Evolutionary conservation across 139 green algal genomes (phyloP).

Genomic region (Coelastrella sp.): DNA sequence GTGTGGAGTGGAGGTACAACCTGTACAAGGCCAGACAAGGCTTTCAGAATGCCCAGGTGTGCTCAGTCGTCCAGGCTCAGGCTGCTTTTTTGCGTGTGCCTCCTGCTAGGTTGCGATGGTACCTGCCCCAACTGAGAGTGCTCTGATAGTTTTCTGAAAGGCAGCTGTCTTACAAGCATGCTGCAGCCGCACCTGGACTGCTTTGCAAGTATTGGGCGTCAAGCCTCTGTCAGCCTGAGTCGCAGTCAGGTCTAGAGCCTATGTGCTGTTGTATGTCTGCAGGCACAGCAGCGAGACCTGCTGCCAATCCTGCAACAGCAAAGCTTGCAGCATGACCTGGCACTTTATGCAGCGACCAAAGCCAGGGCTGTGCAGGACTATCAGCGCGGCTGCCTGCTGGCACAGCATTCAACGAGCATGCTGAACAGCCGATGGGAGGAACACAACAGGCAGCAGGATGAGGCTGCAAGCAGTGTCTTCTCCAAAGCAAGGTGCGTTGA

Average conservation of each 20-base stretch:
- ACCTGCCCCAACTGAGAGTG: no score
- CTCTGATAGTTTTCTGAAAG: no score
- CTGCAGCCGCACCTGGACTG: no score
- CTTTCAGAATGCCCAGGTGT: no score
- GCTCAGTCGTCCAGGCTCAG: no score
- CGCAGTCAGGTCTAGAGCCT: no score
- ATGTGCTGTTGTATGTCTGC: no score
- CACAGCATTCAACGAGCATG: neutral
- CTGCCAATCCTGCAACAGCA: neutral
- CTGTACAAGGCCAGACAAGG: no score
- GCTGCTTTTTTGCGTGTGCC: no score
- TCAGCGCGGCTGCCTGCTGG: neutral
- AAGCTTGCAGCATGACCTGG: neutral
- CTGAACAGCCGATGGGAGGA: neutral
- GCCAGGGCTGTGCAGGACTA: neutral
- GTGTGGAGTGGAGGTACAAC: neutral
- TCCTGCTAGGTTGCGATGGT: no score
- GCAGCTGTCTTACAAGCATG: no score
- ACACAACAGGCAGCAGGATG: neutral
- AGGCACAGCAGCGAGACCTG: neutral
- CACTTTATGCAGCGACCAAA: neutral
- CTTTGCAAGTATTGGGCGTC: neutral
- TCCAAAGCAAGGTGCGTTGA: neutral
- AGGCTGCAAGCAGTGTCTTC: neutral
- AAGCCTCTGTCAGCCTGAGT: no score